Evolutionary conservation across 2,329 filamentous ascomycete species (phyloP).

Genomic region (Xenoacremonium recifei): DNA sequence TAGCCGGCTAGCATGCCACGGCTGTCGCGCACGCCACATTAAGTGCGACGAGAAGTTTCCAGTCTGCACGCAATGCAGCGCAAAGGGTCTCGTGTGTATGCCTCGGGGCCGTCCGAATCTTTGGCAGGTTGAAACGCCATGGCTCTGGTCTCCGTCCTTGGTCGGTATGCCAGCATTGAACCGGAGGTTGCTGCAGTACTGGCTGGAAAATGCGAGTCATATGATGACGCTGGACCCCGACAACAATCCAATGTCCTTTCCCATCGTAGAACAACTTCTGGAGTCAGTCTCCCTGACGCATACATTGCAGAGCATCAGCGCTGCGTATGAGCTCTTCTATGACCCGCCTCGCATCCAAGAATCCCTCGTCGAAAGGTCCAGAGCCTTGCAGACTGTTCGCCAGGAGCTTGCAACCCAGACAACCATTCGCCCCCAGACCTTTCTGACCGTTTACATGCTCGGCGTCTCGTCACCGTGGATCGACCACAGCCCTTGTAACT

Average conservation of each 20-base stretch:
- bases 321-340: slow-evolving; percentile 3
- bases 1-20: too few species aligned
- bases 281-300: background rate
- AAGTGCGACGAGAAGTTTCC: slow-evolving; percentile 4
- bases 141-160: too few species aligned
- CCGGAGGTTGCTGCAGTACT: slow-evolving; percentile 2
- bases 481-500: too few species aligned
- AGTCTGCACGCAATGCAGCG: background rate
- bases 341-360: background rate
- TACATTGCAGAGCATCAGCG: slow-evolving; percentile 4
- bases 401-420: background rate
- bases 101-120: background rate
- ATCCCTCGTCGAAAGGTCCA: background rate
- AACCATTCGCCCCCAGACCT: background rate
- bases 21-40: background rate
- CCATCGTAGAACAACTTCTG: background rate
- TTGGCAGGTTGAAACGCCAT: slow-evolving; percentile 2
- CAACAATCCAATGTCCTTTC: slow-evolving; percentile 4
- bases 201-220: slow-evolving; percentile 4
- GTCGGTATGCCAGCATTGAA: too few species aligned
- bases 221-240: slow-evolving; percentile 6
- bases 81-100: background rate
- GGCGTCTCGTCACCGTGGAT: slow-evolving; percentile 2
- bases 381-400: background rate
- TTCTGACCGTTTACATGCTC: slow-evolving; percentile 1